These are phyloP conservation scores for Wallacemonas collosoma DNA, from an alignment of 208 protist species.

Conservation along the genomic window DNA sequence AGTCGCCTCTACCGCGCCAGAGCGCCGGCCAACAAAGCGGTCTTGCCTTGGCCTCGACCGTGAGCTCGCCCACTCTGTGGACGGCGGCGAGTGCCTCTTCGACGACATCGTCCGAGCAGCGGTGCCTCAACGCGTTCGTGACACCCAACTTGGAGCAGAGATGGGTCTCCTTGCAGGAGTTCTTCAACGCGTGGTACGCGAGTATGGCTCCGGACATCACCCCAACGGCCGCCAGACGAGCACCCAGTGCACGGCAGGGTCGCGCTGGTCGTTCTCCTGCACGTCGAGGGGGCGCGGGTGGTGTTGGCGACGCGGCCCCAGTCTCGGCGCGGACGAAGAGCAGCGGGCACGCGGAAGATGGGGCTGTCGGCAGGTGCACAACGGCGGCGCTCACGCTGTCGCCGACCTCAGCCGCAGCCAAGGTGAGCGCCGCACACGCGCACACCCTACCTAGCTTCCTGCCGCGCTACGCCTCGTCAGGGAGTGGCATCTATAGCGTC, in stretches of 20 bases:
- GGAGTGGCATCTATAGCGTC: neutral
- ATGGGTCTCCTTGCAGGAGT: constrained; percentile 67
- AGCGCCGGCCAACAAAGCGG: neutral
- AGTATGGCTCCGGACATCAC: constrained; percentile 28
- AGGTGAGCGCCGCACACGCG: neutral
- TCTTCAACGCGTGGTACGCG: constrained; percentile 54
- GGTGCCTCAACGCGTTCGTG: constrained; percentile 69
- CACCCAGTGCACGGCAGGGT: neutral
- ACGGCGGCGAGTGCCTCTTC: constrained; percentile 5
- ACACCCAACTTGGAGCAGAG: constrained; percentile 50
- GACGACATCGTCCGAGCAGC: neutral
- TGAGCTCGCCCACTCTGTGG: neutral
- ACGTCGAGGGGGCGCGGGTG: neutral
- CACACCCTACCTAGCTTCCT: neutral
- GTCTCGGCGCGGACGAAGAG: no score
- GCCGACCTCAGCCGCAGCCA: no score
- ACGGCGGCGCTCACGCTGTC: neutral
- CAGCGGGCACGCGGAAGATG: no score
- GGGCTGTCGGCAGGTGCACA: neutral
- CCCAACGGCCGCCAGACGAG: neutral
- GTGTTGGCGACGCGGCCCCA: no score
- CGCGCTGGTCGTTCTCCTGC: neutral
- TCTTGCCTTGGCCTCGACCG: neutral
- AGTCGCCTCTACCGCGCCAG: neutral
- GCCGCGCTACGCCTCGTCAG: neutral